phyloP scores from a whole-genome alignment of 1,284 basidiomycete species.

The Mycena sp. region DNA sequence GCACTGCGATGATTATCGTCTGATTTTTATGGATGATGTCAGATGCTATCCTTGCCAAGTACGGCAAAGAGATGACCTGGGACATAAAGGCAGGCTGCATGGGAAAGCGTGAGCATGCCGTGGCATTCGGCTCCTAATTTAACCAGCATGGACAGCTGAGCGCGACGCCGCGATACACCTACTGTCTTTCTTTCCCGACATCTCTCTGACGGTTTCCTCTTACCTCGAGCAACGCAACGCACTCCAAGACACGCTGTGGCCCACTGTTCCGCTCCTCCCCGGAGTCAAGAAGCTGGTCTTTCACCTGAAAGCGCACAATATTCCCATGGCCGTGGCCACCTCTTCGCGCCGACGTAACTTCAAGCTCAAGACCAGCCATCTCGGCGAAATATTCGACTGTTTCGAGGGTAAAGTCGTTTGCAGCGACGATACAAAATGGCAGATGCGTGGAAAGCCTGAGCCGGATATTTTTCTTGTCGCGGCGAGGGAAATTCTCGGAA shows the following conservation, averaged over 20 bases:
- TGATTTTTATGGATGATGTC: not conserved
- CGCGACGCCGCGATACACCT: constrained; percentile 69
- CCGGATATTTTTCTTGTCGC: constrained; percentile 82
- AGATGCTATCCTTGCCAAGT: constrained; percentile 78
- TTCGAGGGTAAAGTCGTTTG: constrained; percentile 75
- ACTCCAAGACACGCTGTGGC: constrained; percentile 73
- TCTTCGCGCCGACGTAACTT: constrained; percentile 73
- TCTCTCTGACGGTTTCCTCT: constrained; percentile 65
- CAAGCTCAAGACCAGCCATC: constrained; percentile 68
- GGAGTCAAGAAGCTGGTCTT: constrained; percentile 70
- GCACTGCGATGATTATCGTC: too few relatives aligned
- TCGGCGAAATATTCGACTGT: constrained; percentile 60
- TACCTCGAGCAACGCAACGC: constrained; percentile 65
- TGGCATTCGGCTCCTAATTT: not conserved
- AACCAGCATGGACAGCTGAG: constrained; percentile 60
- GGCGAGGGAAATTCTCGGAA: constrained; percentile 63
- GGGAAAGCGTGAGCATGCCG: constrained; percentile 74
- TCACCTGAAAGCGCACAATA: constrained; percentile 69
- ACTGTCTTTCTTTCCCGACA: constrained; percentile 78
- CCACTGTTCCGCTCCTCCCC: constrained; percentile 71
- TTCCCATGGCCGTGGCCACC: constrained; percentile 83
- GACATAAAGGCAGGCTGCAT: constrained; percentile 85
- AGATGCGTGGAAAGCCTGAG: constrained; percentile 64
- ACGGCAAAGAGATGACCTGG: constrained; percentile 83
- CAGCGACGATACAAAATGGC: constrained; percentile 63